A percentile compares a stretch with the other conserved stretches of the same genome.
phyloP scores from a whole-genome alignment of 495 filamentous ascomycete genomes.

The Niebla homalea region DNA sequence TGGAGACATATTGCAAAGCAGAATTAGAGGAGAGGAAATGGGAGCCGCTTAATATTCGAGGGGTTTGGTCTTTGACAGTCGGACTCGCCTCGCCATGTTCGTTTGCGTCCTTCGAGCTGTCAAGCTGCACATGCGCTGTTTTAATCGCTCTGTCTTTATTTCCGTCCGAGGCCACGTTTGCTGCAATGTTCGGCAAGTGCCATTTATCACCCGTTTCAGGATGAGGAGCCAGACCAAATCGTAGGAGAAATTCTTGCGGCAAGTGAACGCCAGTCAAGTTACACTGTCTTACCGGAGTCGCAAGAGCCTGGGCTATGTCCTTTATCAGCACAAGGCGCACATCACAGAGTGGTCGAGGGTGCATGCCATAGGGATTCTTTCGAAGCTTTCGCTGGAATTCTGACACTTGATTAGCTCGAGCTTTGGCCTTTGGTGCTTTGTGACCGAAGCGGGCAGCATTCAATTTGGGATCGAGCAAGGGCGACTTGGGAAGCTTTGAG shows the following conservation, averaged over 20 bases:
- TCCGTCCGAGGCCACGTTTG: background rate
- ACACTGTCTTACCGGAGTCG: slow-evolving; percentile 51
- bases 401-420: slow-evolving; percentile 17
- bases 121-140: background rate
- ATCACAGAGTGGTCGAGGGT: slow-evolving; percentile 15
- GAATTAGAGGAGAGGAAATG: slow-evolving; percentile 5
- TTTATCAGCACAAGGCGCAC: slow-evolving; percentile 13
- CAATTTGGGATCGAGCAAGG: slow-evolving; percentile 10
- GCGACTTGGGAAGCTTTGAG: slow-evolving; percentile 8
- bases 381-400: slow-evolving; percentile 37
- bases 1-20: slow-evolving; percentile 6
- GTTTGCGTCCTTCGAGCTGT: background rate
- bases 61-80: background rate
- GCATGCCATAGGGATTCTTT: slow-evolving; percentile 47
- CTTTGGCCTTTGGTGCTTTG: slow-evolving; percentile 15
- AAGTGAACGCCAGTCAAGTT: slow-evolving; percentile 38
- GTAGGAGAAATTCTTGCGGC: slow-evolving; percentile 50
- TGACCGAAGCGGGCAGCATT: slow-evolving; percentile 27
- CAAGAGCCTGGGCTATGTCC: slow-evolving; percentile 46
- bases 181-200: slow-evolving; percentile 38
- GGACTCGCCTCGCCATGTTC: background rate
- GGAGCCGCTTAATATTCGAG: slow-evolving; percentile 9
- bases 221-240: slow-evolving; percentile 43
- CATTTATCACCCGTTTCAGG: slow-evolving; percentile 43
- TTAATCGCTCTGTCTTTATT: background rate